phyloP scores from a whole-genome alignment of 2,329 filamentous ascomycete genomes.

The Hymenoscyphus scutula region DNA sequence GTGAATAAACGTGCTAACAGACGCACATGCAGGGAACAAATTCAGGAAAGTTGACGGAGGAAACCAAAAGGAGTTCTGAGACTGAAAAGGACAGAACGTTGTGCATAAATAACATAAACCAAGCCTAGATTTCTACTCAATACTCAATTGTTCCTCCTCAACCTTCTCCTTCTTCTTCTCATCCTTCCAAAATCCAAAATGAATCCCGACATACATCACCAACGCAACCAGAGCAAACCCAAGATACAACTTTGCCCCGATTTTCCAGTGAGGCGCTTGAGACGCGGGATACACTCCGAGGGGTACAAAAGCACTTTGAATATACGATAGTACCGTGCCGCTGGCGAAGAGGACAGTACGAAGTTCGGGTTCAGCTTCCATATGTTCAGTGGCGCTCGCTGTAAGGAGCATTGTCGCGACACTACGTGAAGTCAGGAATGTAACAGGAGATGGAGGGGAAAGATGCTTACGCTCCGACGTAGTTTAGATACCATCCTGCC shows the following conservation, averaged over 20 bases:
- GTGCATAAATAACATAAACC: too few relatives aligned
- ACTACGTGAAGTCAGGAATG: neutral
- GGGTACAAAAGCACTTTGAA: conserved; percentile 15
- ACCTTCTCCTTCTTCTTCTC: neutral
- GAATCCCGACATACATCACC: conserved; percentile 12
- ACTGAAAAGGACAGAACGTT: neutral
- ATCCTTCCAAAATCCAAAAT: conserved; percentile 13
- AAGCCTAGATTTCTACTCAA: too few relatives aligned
- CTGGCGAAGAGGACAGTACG: conserved; percentile 16
- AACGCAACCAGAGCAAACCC: conserved; percentile 1
- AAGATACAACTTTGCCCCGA: neutral
- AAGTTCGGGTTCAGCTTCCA: conserved; percentile 15
- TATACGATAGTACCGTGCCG: conserved; percentile 13
- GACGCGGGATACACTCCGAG: conserved; percentile 12
- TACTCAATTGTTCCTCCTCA: neutral
- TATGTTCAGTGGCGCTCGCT: conserved; percentile 11
- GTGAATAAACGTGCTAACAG: neutral
- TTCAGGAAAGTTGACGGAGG: neutral
- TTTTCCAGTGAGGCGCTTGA: conserved; percentile 9
- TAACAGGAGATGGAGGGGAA: neutral
- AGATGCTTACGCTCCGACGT: conserved; percentile 14
- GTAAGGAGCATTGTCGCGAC: conserved; percentile 1
- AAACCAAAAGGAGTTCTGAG: neutral
- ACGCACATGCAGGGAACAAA: neutral
- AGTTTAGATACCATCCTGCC: conserved; percentile 18